These are phyloP conservation scores for Neofusicoccum parvum DNA, from an alignment of 2,329 filamentous ascomycete species.

Conservation along the genomic window DNA sequence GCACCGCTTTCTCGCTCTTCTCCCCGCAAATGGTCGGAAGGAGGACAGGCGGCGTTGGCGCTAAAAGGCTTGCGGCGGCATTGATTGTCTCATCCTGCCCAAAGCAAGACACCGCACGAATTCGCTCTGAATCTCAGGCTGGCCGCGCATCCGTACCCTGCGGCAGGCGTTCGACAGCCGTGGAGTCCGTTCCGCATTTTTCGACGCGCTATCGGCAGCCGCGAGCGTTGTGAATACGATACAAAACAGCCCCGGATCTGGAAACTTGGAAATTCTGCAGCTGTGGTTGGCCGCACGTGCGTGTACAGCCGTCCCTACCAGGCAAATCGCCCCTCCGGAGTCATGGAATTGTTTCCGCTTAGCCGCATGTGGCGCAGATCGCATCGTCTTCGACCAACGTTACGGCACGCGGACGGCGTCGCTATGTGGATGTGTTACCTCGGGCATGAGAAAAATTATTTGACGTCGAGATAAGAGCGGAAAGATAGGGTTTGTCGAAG, in stretches of 20 bases:
- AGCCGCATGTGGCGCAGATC: constrained; percentile 9
- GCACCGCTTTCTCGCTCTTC: neutral
- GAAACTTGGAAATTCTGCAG: neutral
- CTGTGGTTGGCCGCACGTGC: neutral
- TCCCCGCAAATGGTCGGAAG: neutral
- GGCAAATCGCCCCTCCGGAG: neutral
- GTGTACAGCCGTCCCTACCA: neutral
- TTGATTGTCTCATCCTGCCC: neutral
- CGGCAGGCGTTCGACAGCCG: neutral
- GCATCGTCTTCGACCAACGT: neutral
- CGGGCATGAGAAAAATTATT: neutral
- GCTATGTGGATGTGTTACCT: neutral
- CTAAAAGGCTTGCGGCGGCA: neutral
- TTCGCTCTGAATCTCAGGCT: no score
- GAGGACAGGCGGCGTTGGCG: neutral
- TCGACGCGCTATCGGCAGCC: neutral
- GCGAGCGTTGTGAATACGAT: neutral
- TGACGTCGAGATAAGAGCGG: constrained; percentile 6
- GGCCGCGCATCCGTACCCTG: no score
- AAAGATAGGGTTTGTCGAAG: neutral
- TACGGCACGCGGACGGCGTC: neutral
- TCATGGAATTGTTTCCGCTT: constrained; percentile 6
- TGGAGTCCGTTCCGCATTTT: neutral
- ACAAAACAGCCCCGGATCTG: neutral
- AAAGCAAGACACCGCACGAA: no score